Conservation (phyloP, 768 basidiomycete genomes). For the Lactarius akahatsu region DNA sequence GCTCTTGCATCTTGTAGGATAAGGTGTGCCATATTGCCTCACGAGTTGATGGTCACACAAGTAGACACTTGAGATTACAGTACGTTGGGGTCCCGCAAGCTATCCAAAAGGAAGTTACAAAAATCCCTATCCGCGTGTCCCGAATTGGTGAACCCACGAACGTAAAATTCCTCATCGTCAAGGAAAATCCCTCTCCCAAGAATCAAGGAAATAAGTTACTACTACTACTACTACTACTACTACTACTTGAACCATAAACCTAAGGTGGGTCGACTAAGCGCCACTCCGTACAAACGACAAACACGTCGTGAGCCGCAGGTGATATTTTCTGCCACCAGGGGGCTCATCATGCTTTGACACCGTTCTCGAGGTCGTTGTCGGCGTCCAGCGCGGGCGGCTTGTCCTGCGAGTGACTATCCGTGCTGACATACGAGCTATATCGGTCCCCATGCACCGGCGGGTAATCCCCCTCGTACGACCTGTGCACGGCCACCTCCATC, state of each 20-base stretch:
- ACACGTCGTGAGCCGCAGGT: not conserved
- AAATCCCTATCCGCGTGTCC: not conserved
- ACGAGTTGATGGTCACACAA: not conserved
- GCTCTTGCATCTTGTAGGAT: not conserved
- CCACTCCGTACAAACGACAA: not conserved
- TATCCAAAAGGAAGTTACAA: not conserved
- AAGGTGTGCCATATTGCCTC: not conserved
- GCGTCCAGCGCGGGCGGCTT: not conserved
- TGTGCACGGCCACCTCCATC: slow-evolving; percentile 13
- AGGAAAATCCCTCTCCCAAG: not conserved
- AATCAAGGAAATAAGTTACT: not conserved
- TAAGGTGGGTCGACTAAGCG: not conserved
- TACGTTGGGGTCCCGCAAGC: not conserved
- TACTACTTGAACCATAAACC: not conserved
- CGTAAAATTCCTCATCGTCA: not conserved
- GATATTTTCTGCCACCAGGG: not conserved
- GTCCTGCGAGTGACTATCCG: not conserved
- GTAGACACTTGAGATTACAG: not conserved
- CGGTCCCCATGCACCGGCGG: not conserved
- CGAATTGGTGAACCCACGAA: not conserved
- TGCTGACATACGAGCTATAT: not conserved
- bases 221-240: not conserved
- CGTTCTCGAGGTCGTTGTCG: not conserved
- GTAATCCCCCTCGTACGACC: not conserved
- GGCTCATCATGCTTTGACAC: not conserved